phyloP scores from a whole-genome alignment of 768 basidiomycete genomes.

The Xerocomellus amylosporus region DNA sequence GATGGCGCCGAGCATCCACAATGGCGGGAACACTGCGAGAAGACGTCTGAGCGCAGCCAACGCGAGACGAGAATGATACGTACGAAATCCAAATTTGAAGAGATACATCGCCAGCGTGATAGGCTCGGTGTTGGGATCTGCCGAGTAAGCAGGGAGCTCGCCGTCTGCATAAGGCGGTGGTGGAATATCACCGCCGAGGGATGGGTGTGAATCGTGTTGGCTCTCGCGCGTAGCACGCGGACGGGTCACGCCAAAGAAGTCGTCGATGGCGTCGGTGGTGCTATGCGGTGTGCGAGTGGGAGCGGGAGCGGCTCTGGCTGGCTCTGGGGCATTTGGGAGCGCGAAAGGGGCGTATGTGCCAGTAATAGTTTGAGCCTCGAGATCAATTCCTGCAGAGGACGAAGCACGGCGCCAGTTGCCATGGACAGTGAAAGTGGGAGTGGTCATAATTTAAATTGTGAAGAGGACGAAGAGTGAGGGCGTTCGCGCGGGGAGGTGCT shows the following conservation, averaged over 20 bases:
- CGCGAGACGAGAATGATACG: constrained; percentile 18
- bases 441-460: constrained; percentile 8
- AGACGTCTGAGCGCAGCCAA: not conserved
- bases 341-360: constrained; percentile 2
- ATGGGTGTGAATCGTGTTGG: constrained; percentile 27
- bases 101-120: constrained; percentile 45
- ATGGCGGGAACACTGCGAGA: constrained; percentile 44
- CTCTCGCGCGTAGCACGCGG: constrained; percentile 29
- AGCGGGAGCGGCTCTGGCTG: not conserved
- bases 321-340: constrained; percentile 7
- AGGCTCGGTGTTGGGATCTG: constrained; percentile 33
- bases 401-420: constrained; percentile 18
- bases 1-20: constrained; percentile 44
- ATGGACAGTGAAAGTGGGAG: not conserved
- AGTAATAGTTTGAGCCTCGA: constrained; percentile 18
- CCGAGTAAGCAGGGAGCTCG: constrained; percentile 36
- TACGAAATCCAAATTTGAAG: constrained; percentile 51
- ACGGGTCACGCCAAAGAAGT: constrained; percentile 30
- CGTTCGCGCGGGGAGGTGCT: not conserved
- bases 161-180: constrained; percentile 33
- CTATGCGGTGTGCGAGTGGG: constrained; percentile 8
- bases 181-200: constrained; percentile 3
- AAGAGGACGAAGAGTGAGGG: not conserved
- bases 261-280: constrained; percentile 19
- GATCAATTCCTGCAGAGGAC: constrained; percentile 3